phyloP scores from a whole-genome alignment of 495 filamentous ascomycete species.

The Cercophora scortea region DNA sequence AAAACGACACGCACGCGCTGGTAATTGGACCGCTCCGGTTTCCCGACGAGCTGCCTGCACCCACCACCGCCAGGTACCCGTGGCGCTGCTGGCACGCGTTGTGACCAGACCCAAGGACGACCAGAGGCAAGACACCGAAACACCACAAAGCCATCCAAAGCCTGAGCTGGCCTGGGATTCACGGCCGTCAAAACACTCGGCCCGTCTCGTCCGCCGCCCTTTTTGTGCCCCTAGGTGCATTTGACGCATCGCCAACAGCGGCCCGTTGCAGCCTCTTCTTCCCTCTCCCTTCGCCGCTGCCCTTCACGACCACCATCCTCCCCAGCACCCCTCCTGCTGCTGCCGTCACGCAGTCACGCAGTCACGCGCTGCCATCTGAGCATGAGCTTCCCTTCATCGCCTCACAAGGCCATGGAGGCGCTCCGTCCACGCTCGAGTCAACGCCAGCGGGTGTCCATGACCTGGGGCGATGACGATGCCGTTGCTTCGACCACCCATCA shows the following conservation, averaged over 20 bases:
- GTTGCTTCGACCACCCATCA: constrained; percentile 15
- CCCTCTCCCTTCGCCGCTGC: background rate
- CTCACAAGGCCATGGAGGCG: constrained; percentile 20
- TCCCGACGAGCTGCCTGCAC: no score
- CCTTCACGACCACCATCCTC: background rate
- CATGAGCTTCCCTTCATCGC: background rate
- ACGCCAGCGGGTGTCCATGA: constrained; percentile 36
- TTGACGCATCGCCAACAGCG: background rate
- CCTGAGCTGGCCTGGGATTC: no score
- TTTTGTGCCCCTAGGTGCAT: background rate
- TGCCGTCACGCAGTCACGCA: no score
- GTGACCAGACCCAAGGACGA: no score
- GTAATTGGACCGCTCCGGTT: no score
- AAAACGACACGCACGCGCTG: no score
- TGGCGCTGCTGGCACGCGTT: no score
- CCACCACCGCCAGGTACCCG: no score
- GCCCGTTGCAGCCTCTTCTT: background rate
- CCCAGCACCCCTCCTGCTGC: no score
- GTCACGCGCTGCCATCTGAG: background rate
- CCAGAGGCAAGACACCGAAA: no score
- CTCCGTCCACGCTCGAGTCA: constrained; percentile 32
- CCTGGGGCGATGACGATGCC: constrained; percentile 35
- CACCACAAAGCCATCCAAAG: no score
- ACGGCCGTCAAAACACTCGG: background rate
- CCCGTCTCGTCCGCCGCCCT: background rate